Percentiles rank a stretch among this genome's conserved stretches.
Evolutionary conservation across 208 protist genomes (phyloP).

Genomic region (Polymyxa betae): DNA sequence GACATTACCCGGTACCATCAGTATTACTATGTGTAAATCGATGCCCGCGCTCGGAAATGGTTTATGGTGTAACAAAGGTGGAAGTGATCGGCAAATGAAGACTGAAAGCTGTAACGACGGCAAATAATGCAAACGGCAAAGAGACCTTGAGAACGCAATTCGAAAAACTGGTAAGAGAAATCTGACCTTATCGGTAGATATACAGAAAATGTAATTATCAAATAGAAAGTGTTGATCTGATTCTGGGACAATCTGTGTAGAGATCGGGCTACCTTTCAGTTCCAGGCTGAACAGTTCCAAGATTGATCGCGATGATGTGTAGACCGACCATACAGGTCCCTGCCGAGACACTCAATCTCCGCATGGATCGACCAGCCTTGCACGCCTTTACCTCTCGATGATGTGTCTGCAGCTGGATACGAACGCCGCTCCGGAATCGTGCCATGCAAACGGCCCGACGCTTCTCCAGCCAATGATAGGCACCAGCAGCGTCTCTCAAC

Average conservation of each 20-base stretch:
- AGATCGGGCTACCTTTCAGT: not conserved
- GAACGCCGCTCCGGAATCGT: not conserved
- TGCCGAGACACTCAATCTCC: not conserved
- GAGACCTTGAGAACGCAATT: too few relatives aligned
- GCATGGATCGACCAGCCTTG: not conserved
- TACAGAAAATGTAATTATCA: not conserved
- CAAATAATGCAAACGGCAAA: too few relatives aligned
- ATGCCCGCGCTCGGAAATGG: too few relatives aligned
- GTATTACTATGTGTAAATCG: too few relatives aligned
- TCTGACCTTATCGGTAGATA: not conserved
- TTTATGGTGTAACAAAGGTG: too few relatives aligned
- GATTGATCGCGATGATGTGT: not conserved
- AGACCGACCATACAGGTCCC: not conserved
- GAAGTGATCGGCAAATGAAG: too few relatives aligned
- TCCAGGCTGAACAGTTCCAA: not conserved
- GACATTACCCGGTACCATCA: too few relatives aligned
- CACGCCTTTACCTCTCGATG: not conserved
- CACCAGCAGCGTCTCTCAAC: not conserved
- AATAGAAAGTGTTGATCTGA: not conserved
- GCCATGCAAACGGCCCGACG: not conserved
- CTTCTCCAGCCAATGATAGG: not conserved
- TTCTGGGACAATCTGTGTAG: not conserved
- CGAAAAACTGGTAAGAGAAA: too few relatives aligned
- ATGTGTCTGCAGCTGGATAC: too few relatives aligned
- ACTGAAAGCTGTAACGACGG: too few relatives aligned